Evolutionary conservation across 441 rosid genomes (phyloP).

Genomic region (Rhodomyrtus psidioides): DNA sequence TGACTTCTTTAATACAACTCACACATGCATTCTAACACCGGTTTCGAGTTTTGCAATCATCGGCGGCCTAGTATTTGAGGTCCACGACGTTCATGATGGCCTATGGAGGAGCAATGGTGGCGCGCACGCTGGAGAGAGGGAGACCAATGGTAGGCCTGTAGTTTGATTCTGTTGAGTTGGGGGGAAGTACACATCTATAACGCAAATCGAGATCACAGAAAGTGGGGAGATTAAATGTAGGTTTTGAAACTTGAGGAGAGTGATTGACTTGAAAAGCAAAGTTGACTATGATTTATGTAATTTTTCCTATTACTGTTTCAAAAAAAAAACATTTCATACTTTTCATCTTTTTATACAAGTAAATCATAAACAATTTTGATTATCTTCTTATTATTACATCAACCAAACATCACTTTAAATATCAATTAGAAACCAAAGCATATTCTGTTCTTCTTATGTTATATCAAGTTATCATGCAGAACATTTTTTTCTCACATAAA

Average conservation of each 20-base stretch:
- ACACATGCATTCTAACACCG: no score
- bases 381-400: background rate
- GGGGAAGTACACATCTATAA: background rate
- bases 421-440: background rate
- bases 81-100: background rate
- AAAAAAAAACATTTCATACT: background rate
- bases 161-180: background rate
- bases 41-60: no score
- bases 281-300: background rate
- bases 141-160: background rate
- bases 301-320: background rate
- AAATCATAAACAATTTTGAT: background rate
- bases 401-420: background rate
- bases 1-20: no score
- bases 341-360: background rate
- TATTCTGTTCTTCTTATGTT: background rate
- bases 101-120: background rate
- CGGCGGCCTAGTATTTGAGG: background rate
- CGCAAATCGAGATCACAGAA: background rate
- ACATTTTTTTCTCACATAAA: background rate
- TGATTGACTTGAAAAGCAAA: background rate
- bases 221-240: background rate
- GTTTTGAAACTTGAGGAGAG: background rate
- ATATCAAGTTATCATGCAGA: background rate
- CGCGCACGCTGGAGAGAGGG: background rate